These are phyloP conservation scores for Blastobotrys malaysiensis DNA, from an alignment of 1,139 yeast species.

Conservation along the genomic window DNA sequence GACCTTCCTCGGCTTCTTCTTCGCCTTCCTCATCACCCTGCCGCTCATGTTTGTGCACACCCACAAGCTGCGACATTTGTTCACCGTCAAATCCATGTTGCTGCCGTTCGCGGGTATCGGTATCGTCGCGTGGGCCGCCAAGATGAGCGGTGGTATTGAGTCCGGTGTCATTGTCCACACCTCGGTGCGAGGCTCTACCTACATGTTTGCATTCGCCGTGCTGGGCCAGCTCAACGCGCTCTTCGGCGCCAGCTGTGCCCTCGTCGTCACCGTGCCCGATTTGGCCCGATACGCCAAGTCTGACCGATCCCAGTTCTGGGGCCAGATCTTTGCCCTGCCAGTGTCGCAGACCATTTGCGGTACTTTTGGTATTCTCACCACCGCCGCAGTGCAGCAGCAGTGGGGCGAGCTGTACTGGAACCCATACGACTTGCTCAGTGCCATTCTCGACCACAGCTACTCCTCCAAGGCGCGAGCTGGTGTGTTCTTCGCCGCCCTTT, in stretches of 20 bases:
- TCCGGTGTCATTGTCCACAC: constrained; percentile 15
- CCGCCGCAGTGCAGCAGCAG: constrained; percentile 34
- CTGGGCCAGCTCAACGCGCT: constrained; percentile 24
- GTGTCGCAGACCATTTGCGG: constrained; percentile 27
- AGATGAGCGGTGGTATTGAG: constrained; percentile 28
- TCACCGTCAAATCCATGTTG: constrained; percentile 62
- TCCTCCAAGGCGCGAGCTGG: constrained; percentile 51
- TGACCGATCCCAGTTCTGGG: constrained; percentile 27
- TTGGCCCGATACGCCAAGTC: constrained; percentile 32
- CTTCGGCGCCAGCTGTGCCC: constrained; percentile 33
- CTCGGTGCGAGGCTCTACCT: constrained; percentile 17
- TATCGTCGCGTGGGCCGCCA: constrained; percentile 29
- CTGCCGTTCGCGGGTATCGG: constrained; percentile 63
- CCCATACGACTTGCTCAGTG: constrained; percentile 34
- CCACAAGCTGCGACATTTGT: constrained; percentile 65
- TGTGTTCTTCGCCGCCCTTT: constrained; percentile 64
- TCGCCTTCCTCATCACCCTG: constrained; percentile 63
- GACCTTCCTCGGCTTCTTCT: constrained; percentile 53
- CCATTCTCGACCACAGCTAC: constrained; percentile 29
- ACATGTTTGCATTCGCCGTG: constrained; percentile 18
- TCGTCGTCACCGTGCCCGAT: constrained; percentile 34
- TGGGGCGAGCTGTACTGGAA: constrained; percentile 35
- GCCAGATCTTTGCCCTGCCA: constrained; percentile 33
- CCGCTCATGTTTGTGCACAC: constrained; percentile 73
- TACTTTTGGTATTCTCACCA: constrained; percentile 28